Base-by-base conservation (phyloP, 805 yeast genomes). In the Cyberlindnera amylophila region DNA sequence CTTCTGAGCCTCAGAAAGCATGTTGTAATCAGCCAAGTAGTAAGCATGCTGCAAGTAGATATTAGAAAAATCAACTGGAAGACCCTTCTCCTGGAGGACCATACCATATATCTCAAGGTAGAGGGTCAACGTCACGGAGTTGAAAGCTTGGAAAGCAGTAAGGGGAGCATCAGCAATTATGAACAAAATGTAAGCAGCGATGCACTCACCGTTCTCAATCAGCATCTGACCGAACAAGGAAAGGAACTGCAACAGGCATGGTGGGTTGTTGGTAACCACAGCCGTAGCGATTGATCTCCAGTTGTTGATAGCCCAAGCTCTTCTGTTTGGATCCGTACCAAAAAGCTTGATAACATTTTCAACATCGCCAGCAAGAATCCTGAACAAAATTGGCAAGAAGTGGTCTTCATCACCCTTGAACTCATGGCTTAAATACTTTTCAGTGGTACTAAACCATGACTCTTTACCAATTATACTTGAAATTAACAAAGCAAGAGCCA, bases 401-500 rank as follows among this genome's bases (percentile, higher is more conserved):
- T 66, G 64, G 34, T 67, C 69, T 44, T 64, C 63, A 61, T 59
- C 71, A 49, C 50, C 75, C 53, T 61, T 65, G 53, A 61, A 69
- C 47, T 65, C 79, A 48, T 65, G 76, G 36, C 51, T 72, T 32
- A 76, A 72, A 57, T 79, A 86, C 41, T 71, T 77, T 10, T 79
- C 69, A 6, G 82, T 81, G 3, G 82, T 74, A 27, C 65, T 63
- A 5, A 75, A 62, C 75, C 85, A 82, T 30, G 70, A 69, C 4
- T 77, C 81, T 16, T 76, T 74, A 3, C 93, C 83, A 21, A 79
- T 65, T 14, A 86, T 61, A 46, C 81, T 74, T 1, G 95, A 81
- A 38, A 90, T 66, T 24, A 88, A 59, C 41, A 91, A 63, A 0
- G 96, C 84, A 61, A 89, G 69, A 0, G 91, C 80, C 83, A 86